phyloP scores from a whole-genome alignment of 345 rosid genomes.

The Pugionium cornutum region DNA sequence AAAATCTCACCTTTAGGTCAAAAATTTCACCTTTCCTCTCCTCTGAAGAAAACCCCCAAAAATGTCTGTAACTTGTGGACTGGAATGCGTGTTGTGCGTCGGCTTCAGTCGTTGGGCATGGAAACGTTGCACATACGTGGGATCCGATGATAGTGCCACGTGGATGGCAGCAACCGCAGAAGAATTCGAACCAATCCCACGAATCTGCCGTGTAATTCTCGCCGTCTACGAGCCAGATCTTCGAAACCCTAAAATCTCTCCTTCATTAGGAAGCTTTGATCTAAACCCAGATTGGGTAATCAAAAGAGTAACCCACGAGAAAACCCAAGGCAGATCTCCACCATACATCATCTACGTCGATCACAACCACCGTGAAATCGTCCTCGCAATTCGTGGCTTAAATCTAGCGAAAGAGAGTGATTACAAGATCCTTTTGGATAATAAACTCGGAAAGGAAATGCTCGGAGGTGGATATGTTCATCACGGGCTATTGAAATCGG shows the following conservation, averaged over 20 bases:
- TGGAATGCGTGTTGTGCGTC: conserved; percentile 58
- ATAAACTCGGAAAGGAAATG: conserved; percentile 68
- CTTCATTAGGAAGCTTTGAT: conserved; percentile 53
- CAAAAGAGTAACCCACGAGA: conserved; percentile 68
- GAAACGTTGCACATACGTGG: conserved; percentile 87
- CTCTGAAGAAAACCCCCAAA: background rate
- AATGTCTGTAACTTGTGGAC: conserved; percentile 81
- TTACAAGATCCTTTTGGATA: conserved; percentile 67
- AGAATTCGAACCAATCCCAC: conserved; percentile 82
- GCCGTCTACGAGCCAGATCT: conserved; percentile 84
- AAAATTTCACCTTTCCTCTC: background rate
- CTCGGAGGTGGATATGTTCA: conserved; percentile 87
- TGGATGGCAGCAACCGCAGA: conserved; percentile 71
- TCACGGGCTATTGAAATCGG: conserved; percentile 75
- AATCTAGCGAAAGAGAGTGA: conserved; percentile 77
- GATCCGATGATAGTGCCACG: conserved; percentile 73
- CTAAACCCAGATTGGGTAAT: conserved; percentile 64
- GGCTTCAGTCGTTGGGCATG: conserved; percentile 87
- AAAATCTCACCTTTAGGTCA: too few relatives aligned
- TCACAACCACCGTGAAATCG: conserved; percentile 64
- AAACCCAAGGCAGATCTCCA: conserved; percentile 66
- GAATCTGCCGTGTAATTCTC: conserved; percentile 69
- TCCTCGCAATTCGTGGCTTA: conserved; percentile 77
- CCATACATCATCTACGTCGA: conserved; percentile 85
- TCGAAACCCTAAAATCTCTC: conserved; percentile 51